phyloP scores from a whole-genome alignment of 2,329 filamentous ascomycete genomes.

The Diaporthe citriasiana region DNA sequence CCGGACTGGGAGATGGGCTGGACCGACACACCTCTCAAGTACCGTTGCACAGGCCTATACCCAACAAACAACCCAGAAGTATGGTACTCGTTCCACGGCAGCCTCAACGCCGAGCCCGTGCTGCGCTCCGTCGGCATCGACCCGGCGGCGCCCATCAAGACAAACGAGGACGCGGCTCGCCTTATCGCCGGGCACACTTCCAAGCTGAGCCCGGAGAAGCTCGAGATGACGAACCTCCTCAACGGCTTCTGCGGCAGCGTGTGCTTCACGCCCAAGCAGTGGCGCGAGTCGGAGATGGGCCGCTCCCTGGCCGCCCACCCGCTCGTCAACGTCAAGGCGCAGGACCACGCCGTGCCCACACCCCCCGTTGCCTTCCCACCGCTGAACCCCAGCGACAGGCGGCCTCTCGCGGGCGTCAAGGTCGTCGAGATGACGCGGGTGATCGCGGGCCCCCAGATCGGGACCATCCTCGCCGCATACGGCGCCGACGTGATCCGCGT shows the following conservation, averaged over 20 bases:
- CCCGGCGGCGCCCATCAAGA: slow-evolving; percentile 45
- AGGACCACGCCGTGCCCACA: slow-evolving; percentile 53
- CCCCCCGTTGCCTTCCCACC: slow-evolving; percentile 52
- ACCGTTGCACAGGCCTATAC: slow-evolving; percentile 61
- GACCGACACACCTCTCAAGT: slow-evolving; percentile 53
- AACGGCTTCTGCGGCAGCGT: slow-evolving; percentile 60
- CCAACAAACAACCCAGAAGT: slow-evolving; percentile 59
- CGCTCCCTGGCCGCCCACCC: slow-evolving; percentile 57
- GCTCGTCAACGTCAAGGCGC: slow-evolving; percentile 56
- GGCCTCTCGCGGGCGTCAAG: slow-evolving; percentile 61
- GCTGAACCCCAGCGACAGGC: slow-evolving; percentile 47
- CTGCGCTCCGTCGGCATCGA: slow-evolving; percentile 62
- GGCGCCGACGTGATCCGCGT: slow-evolving; percentile 63
- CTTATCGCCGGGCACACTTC: slow-evolving; percentile 51
- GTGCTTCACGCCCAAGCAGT: slow-evolving; percentile 59
- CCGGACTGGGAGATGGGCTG: slow-evolving; percentile 57
- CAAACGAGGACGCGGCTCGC: slow-evolving; percentile 51
- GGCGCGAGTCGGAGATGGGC: slow-evolving; percentile 60
- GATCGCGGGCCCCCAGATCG: slow-evolving; percentile 63
- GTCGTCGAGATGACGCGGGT: slow-evolving; percentile 65
- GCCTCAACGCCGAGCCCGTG: slow-evolving; percentile 58
- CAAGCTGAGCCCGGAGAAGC: slow-evolving; percentile 55
- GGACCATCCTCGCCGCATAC: slow-evolving; percentile 57
- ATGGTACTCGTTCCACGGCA: slow-evolving; percentile 67
- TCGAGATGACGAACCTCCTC: slow-evolving; percentile 57